Evolutionary conservation across 2,329 filamentous ascomycete species (phyloP).

Genomic region (Orbilia brochopaga): DNA sequence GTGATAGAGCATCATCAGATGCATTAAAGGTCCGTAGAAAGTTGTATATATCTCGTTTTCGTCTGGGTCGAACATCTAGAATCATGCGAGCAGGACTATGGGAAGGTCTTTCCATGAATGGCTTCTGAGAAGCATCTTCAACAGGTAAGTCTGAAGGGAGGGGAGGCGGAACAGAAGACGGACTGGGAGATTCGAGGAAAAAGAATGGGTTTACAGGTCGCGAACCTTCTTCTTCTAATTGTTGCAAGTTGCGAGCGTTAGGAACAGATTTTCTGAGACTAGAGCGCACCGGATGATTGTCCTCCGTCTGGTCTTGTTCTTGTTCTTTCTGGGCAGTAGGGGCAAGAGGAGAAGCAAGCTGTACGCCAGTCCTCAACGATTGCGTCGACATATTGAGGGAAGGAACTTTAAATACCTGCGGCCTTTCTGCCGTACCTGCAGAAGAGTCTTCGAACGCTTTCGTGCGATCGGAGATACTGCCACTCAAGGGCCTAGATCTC

Average conservation of each 20-base stretch:
- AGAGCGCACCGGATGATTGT: conserved; percentile 48
- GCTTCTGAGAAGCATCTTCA: conserved; percentile 41
- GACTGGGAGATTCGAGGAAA: conserved; percentile 51
- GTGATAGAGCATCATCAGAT: conserved; percentile 41
- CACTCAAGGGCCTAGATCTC: conserved; percentile 27
- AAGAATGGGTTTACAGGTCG: conserved; percentile 52
- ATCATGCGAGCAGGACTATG: conserved; percentile 50
- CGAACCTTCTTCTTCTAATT: conserved; percentile 51
- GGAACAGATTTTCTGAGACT: conserved; percentile 51
- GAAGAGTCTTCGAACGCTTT: conserved; percentile 48
- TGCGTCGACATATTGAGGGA: conserved; percentile 50
- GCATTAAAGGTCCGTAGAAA: conserved; percentile 49
- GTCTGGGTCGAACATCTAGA: conserved; percentile 49
- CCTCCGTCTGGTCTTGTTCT: conserved; percentile 47
- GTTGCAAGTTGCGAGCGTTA: conserved; percentile 51
- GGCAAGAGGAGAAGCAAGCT: conserved; percentile 51
- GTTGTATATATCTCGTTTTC: conserved; percentile 45
- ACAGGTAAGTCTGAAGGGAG: conserved; percentile 50
- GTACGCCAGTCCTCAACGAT: conserved; percentile 51
- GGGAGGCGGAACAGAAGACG: conserved; percentile 51
- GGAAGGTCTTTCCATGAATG: conserved; percentile 48
- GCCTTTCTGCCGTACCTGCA: conserved; percentile 49
- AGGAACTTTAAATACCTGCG: conserved; percentile 52
- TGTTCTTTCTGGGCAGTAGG: conserved; percentile 51
- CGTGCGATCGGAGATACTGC: conserved; percentile 29